A percentile compares a stretch with the other conserved stretches of the same genome.
Conservation (phyloP, 768 basidiomycete species). For the Serendipita vermifera region DNA sequence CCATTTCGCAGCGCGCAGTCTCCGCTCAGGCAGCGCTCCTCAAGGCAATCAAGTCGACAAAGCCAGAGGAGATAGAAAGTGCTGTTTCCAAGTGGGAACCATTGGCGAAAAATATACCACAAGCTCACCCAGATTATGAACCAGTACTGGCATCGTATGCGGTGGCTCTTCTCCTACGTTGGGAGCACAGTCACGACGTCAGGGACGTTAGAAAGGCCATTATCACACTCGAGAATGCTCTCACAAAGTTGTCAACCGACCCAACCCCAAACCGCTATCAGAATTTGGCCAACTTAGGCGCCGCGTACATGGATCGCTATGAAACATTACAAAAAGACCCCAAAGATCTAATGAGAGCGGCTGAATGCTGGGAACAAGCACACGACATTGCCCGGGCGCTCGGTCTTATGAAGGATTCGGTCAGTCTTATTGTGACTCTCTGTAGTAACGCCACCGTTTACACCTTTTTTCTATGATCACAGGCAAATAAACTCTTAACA, state of each 20-base stretch:
- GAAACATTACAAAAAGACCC: not conserved
- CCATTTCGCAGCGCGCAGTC: not conserved
- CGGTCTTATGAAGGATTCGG: not conserved
- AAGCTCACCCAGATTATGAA: slow-evolving; percentile 1
- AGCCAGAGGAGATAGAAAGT: not conserved
- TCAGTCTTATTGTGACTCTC: not conserved
- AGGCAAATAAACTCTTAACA: not conserved
- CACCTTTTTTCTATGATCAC: too few relatives aligned
- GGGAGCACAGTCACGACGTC: slow-evolving; percentile 1
- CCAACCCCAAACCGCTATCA: not conserved
- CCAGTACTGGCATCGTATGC: not conserved
- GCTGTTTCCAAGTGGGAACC: not conserved
- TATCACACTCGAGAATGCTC: slow-evolving; percentile 2
- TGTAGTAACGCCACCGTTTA: too few relatives aligned
- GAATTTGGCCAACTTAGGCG: slow-evolving; percentile 1
- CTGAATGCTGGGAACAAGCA: not conserved
- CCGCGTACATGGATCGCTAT: not conserved
- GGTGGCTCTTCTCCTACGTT: slow-evolving; percentile 1
- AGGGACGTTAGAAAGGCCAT: slow-evolving; percentile 1
- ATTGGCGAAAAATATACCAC: not conserved
- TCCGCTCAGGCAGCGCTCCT: not conserved
- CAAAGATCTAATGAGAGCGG: not conserved
- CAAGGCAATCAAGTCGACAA: slow-evolving; percentile 3
- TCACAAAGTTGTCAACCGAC: not conserved
- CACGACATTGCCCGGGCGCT: not conserved